These are phyloP conservation scores for Pleoardoris graminearum DNA, from an alignment of 2,329 filamentous ascomycete species.

Conservation along the genomic window DNA sequence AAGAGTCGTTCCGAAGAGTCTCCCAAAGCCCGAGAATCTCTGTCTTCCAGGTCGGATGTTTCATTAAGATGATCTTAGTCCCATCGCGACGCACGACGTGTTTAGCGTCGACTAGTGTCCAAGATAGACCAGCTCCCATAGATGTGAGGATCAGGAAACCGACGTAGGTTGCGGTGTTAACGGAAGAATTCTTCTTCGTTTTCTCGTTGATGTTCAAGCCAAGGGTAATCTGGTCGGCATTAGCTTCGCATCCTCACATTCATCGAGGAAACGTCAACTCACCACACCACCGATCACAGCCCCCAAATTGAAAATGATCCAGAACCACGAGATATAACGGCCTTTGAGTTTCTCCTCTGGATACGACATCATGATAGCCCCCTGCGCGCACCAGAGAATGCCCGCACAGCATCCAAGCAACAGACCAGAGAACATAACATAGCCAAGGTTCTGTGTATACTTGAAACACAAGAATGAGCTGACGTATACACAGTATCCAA, in stretches of 20 bases:
- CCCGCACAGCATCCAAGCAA: slow-evolving; percentile 75
- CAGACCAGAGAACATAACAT: slow-evolving; percentile 72
- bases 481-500: slow-evolving; percentile 75
- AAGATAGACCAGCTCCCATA: not conserved
- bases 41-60: not conserved
- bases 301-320: slow-evolving; percentile 90
- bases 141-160: not conserved
- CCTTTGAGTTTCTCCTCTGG: slow-evolving; percentile 78
- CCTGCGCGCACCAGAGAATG: slow-evolving; percentile 77
- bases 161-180: not conserved
- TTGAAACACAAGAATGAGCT: slow-evolving; percentile 45
- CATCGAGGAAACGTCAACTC: no score
- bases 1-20: slow-evolving; percentile 68
- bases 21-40: slow-evolving; percentile 51
- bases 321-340: slow-evolving; percentile 83
- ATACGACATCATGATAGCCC: slow-evolving; percentile 85
- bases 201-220: no score
- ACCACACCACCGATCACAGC: slow-evolving; percentile 78
- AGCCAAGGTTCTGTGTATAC: slow-evolving; percentile 66
- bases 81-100: not conserved
- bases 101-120: not conserved
- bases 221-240: no score
- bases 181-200: not conserved
- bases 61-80: not conserved
- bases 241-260: no score